Evolutionary conservation across 1,139 yeast species (phyloP).

Genomic region (Yamadazyma taylorii): DNA sequence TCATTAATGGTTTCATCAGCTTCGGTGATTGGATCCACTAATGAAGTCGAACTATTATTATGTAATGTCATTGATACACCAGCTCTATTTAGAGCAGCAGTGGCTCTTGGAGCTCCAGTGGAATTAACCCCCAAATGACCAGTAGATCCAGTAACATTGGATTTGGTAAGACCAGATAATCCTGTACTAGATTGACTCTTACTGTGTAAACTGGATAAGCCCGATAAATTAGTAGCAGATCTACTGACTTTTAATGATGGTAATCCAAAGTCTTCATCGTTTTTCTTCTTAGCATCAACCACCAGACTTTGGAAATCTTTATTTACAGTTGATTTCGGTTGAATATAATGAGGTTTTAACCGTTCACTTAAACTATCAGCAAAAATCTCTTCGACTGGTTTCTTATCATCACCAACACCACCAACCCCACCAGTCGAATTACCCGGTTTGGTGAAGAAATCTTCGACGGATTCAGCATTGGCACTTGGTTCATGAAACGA

Average conservation of each 20-base stretch:
- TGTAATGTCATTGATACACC: conserved; percentile 25
- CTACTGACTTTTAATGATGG: conserved; percentile 46
- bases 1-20: conserved; percentile 24
- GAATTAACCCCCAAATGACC: too few relatives aligned
- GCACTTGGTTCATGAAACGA: neutral
- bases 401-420: too few relatives aligned
- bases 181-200: conserved; percentile 4
- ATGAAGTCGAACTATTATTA: conserved; percentile 32
- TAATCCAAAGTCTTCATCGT: conserved; percentile 32
- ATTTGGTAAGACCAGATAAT: neutral
- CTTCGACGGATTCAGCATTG: conserved; percentile 22
- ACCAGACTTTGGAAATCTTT: conserved; percentile 45
- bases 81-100: conserved; percentile 21
- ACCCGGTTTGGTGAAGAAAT: conserved; percentile 26
- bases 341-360: conserved; percentile 39
- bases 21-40: conserved; percentile 23
- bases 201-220: neutral
- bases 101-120: conserved; percentile 10
- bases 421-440: neutral
- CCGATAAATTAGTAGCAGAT: conserved; percentile 25
- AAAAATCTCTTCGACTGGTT: conserved; percentile 11
- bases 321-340: conserved; percentile 42
- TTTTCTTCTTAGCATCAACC: conserved; percentile 33
- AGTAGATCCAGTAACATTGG: neutral
- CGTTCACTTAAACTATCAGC: conserved; percentile 17